Conservation (phyloP, 2,329 filamentous ascomycete species). For the Coniella lustricola region DNA sequence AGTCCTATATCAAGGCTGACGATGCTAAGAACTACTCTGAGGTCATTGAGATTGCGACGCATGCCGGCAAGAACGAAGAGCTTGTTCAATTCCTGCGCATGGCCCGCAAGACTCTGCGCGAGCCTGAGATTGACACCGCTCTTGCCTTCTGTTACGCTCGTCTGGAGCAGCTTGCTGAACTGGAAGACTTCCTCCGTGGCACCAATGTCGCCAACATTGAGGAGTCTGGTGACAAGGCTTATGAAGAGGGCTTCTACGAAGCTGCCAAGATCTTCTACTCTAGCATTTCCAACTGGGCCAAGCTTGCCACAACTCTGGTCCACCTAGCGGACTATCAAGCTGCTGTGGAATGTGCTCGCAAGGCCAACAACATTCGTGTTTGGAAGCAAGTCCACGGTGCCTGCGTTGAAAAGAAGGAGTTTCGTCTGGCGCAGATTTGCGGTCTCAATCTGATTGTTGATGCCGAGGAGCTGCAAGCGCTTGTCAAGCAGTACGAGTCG, state of each 20-base stretch:
- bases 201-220: constrained; percentile 96
- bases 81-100: constrained; percentile 94
- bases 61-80: constrained; percentile 95
- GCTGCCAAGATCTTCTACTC: constrained; percentile 98
- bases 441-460: constrained; percentile 97
- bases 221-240: constrained; percentile 96
- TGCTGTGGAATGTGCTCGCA: constrained; percentile 93
- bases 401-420: constrained; percentile 96
- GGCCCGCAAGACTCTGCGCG: constrained; percentile 93
- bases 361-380: constrained; percentile 98
- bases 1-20: constrained; percentile 92
- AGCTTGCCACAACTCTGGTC: constrained; percentile 95
- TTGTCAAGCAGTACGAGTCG: constrained; percentile 93
- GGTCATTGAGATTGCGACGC: constrained; percentile 91
- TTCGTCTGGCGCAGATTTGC: constrained; percentile 96
- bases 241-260: constrained; percentile 87
- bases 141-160: constrained; percentile 91
- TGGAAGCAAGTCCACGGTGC: constrained; percentile 98
- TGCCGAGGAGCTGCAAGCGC: constrained; percentile 84
- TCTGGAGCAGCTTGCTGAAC: constrained; percentile 81
- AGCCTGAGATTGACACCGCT: constrained; percentile 87
- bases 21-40: constrained; percentile 91
- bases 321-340: constrained; percentile 95
- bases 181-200: constrained; percentile 90
- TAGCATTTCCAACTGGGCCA: constrained; percentile 99